Base-by-base conservation (phyloP, 2,329 filamentous ascomycete species). In the Shiraia sp. region DNA sequence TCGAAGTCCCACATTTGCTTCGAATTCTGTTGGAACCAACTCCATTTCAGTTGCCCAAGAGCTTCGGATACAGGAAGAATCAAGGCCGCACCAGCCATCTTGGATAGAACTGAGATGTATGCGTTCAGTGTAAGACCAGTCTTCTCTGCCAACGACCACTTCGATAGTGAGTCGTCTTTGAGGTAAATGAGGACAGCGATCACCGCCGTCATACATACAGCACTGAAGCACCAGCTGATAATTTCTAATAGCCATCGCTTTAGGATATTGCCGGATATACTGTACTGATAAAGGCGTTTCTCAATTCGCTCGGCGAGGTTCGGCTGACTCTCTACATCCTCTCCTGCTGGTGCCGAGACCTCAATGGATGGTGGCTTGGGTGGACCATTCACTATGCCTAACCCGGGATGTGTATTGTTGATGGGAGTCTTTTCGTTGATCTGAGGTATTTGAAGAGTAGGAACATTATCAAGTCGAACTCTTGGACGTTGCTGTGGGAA, bases 1-100 rank as follows among this genome's bases (percentile, higher is more conserved):
- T 69, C 65, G 12, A 62, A 66, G n/a, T 68, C 65, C 55, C 57
- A 62, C 46, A 68, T 61, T 6, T 53, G 44, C 14, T 63, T 65
- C 0, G 61, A 59, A 4, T 62, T 25, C 0, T 46, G 32, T 2
- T 42, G 22, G 10, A 68, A 68, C 66, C 66, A 68, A 12, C 49
- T 61, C 66, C 66, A 70, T 13, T 69, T 69, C 2, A 67, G 25
- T 29, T 70, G 66, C 0, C 66, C 66, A 0, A 70, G 38, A 0
- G 59, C 61, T 31, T 69, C 64, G 0, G 62, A 54, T 0, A 61
- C 49, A 0, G 63, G 65, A 0, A 68, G 32, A 0, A 66, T 45
- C 0, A 68, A 48, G 0, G 63, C 55, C 2, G 60, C 64, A 4
- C 55, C 59, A 0, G 61, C 58, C 9, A 68, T 53, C n/a, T 49